Conservation (phyloP, 352 stramenopile genomes). For the Phytopythium chamaehyphon region DNA sequence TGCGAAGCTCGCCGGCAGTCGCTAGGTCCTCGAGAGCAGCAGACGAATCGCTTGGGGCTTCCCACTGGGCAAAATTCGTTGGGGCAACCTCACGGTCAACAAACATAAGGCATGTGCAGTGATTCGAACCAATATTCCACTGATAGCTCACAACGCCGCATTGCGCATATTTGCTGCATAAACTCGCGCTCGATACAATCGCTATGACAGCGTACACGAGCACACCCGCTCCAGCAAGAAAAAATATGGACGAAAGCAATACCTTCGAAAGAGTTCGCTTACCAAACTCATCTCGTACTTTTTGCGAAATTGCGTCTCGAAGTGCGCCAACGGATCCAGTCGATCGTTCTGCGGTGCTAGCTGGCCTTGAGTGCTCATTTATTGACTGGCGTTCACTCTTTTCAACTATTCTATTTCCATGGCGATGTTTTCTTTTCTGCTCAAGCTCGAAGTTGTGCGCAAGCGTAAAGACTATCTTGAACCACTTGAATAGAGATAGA, state of each 20-base stretch:
- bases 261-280: slow-evolving; percentile 18
- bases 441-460: slow-evolving; percentile 11
- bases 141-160: slow-evolving; percentile 40
- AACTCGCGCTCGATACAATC: slow-evolving; percentile 13
- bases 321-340: slow-evolving; percentile 2
- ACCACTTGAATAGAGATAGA: slow-evolving; percentile 41
- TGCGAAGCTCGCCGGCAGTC: slow-evolving; percentile 26
- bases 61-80: slow-evolving; percentile 30
- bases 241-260: slow-evolving; percentile 25
- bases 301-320: slow-evolving; percentile 3
- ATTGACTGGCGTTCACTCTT: slow-evolving; percentile 5
- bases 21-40: slow-evolving; percentile 21
- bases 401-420: slow-evolving; percentile 2
- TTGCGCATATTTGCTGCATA: slow-evolving; percentile 28
- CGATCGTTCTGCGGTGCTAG: background rate
- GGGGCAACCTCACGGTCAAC: slow-evolving; percentile 24
- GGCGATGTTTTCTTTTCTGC: too few species aligned
- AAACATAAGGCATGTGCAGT: slow-evolving; percentile 39
- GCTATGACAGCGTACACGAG: slow-evolving; percentile 28
- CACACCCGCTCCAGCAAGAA: slow-evolving; percentile 18
- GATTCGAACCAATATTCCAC: slow-evolving; percentile 26
- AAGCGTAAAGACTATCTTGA: slow-evolving; percentile 25
- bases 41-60: slow-evolving; percentile 24
- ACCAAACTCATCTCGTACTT: slow-evolving; percentile 12
- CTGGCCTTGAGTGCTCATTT: background rate